These are phyloP conservation scores for Collybia sp. DNA, from an alignment of 768 basidiomycete genomes.

Conservation along the genomic window DNA sequence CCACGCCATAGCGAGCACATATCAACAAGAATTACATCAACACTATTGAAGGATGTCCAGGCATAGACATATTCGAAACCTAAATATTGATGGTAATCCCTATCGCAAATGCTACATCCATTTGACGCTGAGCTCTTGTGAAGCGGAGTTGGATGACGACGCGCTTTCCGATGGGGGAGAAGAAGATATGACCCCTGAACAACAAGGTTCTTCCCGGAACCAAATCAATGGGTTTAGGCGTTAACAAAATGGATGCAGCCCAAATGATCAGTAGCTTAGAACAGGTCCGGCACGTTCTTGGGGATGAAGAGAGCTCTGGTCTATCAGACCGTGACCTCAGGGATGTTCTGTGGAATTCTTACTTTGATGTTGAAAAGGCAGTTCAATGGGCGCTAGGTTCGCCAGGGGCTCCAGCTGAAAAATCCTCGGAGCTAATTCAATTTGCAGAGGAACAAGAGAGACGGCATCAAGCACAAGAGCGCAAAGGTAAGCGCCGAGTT, in stretches of 20 bases:
- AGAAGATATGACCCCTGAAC: conserved; percentile 75
- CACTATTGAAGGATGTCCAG: conserved; percentile 63
- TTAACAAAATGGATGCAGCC: conserved; percentile 28
- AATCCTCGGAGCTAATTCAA: conserved; percentile 9
- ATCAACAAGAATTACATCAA: not conserved
- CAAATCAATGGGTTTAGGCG: conserved; percentile 2
- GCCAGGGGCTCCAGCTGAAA: conserved; percentile 16
- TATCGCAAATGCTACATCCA: not conserved
- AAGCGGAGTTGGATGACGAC: conserved; percentile 86
- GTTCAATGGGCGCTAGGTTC: conserved; percentile 71
- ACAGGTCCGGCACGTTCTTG: conserved; percentile 63
- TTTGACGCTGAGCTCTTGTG: conserved; percentile 3
- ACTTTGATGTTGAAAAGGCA: conserved; percentile 79
- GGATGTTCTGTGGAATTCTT: conserved; percentile 81
- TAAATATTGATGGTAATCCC: conserved; percentile 66
- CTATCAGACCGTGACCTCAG: conserved; percentile 72
- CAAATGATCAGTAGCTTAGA: conserved; percentile 71
- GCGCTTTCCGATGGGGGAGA: conserved; percentile 75
- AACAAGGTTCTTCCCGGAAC: conserved; percentile 51
- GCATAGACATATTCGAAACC: conserved; percentile 84
- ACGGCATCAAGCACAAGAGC: conserved; percentile 58
- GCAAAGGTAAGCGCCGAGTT: conserved; percentile 72
- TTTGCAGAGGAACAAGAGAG: conserved; percentile 64
- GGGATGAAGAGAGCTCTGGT: conserved; percentile 57
- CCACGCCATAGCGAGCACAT: not conserved